Evolutionary conservation across 2,329 filamentous ascomycete species (phyloP), one percentile per base, ranked within the genome.

Genomic region (Aureobasidium mangrovei): DNA sequence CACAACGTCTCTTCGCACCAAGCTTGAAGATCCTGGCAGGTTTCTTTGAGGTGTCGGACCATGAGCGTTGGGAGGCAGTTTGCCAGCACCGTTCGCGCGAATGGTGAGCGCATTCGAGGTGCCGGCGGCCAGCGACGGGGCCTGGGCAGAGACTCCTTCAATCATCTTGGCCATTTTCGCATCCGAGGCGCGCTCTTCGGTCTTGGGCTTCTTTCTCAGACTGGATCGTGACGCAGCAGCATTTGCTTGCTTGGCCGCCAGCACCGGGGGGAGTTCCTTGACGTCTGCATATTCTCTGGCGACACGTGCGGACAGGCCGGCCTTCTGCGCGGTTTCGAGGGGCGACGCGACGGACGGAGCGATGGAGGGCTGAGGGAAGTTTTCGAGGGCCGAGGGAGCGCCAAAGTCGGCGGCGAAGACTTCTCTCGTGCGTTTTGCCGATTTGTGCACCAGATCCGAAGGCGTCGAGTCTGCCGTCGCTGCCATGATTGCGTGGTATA

Each of bases 231-330:
- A 74, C 2, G 76, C 70, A 28, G 74, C 72, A 36, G 80, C 78
- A 62, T 76, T 80, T 10, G 86, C 84, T 69, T 91, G 85, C 67
- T 91, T 93, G 26, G 87, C 84, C 35, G 87, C 87, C 24, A 96
- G 77, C 1, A 81, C 81, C 26, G 85, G 81, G 4, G 91, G 91
- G 3, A 96, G 77, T 58, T 86, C 84, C 66, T 83, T 81, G 26
- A 93, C 84, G 64, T 84, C 76, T 62, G 83, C 80, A 70, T 95
- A 96, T 73, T 96, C 90, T 64, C 75, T 76, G 52, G 77, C 77
- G 65, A 87, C 82, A 45, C 84, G 80, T 53, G 77, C 70, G 31
- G 77, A 72, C 42, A 83, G 72, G 48, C 73, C 72, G 43, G 74
- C 67, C 58, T 69, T 69, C 56, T 76, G 72, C 42, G 74, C 70